Conservation (phyloP, 2,329 filamentous ascomycete species). For the Pseudogymnoascus sp. region DNA sequence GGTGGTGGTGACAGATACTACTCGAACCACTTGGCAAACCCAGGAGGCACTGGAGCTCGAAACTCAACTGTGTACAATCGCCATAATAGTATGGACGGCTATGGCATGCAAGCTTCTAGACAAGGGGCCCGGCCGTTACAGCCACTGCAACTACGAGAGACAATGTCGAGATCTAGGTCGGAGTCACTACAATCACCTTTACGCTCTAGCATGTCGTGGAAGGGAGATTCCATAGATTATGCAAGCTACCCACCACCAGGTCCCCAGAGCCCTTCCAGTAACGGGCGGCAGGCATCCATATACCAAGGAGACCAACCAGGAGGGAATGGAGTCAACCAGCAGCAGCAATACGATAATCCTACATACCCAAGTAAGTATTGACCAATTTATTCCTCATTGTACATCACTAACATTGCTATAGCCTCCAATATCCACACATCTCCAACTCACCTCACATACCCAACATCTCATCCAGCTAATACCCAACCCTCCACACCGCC, state of each 20-base stretch:
- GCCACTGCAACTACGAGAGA: conserved; percentile 51
- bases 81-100: conserved; percentile 40
- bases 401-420: conserved; percentile 24
- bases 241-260: conserved; percentile 38
- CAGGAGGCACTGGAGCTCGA: conserved; percentile 41
- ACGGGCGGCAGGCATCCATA: conserved; percentile 41
- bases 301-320: conserved; percentile 45
- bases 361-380: conserved; percentile 44
- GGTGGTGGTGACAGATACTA: conserved; percentile 50
- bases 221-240: conserved; percentile 53
- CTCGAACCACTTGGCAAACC: conserved; percentile 40
- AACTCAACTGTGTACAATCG: conserved; percentile 47
- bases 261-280: conserved; percentile 40
- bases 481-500: conserved; percentile 35
- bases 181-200: conserved; percentile 53
- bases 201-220: conserved; percentile 56
- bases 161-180: conserved; percentile 49
- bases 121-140: conserved; percentile 47
- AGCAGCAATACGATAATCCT: conserved; percentile 42
- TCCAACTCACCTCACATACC: conserved; percentile 44
- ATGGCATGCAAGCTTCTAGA: conserved; percentile 40
- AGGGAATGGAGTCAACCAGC: conserved; percentile 34
- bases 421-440: conserved; percentile 41
- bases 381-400: conserved; percentile 14
- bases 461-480: conserved; percentile 34